Evolutionary conservation across 805 yeast genomes (phyloP).

Genomic region (Yarrowia sp.): DNA sequence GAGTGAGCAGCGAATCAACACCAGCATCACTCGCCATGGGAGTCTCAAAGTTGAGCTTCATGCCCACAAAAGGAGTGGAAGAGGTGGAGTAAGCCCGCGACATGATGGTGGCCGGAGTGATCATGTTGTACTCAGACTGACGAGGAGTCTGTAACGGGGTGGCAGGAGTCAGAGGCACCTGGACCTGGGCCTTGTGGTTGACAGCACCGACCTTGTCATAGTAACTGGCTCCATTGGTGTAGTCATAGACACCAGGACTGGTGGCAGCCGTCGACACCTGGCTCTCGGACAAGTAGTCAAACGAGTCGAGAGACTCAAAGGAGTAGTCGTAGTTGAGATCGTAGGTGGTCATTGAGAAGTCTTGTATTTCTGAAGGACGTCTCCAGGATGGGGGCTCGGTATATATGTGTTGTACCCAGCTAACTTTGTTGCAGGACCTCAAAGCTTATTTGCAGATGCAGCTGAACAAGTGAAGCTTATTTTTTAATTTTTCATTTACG

Average conservation of each 20-base stretch:
- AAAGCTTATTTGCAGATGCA: not conserved
- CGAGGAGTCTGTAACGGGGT: not conserved
- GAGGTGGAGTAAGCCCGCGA: not conserved
- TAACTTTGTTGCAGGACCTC: not conserved
- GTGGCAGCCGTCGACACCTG: slow-evolving; percentile 16
- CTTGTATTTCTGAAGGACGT: not conserved
- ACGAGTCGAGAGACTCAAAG: slow-evolving; percentile 21
- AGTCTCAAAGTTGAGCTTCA: slow-evolving; percentile 8
- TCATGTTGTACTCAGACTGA: not conserved
- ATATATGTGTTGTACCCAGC: not conserved
- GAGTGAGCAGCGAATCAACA: not conserved
- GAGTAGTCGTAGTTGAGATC: slow-evolving; percentile 20
- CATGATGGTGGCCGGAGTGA: slow-evolving; percentile 13
- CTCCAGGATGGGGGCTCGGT: not conserved
- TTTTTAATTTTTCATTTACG: not conserved
- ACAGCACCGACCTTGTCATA: not conserved
- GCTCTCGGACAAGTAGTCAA: slow-evolving; percentile 5
- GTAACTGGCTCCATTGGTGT: no score
- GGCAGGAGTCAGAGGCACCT: not conserved
- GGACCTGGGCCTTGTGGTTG: not conserved
- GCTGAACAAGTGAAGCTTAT: not conserved
- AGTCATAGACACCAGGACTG: not conserved
- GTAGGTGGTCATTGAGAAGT: slow-evolving; percentile 9
- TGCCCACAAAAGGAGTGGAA: slow-evolving; percentile 7
- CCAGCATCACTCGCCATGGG: not conserved